These are phyloP conservation scores for Colletotrichum gigasporum DNA, from an alignment of 2,329 filamentous ascomycete genomes.

Conservation along the genomic window DNA sequence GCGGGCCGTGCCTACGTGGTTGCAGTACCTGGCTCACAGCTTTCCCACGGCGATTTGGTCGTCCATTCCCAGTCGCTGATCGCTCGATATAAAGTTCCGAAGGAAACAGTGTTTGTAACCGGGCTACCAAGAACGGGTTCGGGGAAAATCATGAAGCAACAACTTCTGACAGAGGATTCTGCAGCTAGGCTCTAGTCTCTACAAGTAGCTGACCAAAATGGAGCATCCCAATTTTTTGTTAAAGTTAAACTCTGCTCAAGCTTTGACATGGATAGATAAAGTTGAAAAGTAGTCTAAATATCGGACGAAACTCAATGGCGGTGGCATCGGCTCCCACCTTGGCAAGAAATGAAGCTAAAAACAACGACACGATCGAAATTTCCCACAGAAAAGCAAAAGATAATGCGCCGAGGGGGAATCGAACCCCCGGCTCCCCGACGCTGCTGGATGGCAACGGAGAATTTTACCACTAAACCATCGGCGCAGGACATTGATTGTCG, in stretches of 20 bases:
- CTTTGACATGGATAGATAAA: too few species aligned
- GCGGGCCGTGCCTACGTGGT: conserved; percentile 23
- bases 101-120: conserved; percentile 12
- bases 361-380: background rate
- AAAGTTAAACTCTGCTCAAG: too few species aligned
- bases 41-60: background rate
- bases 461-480: conserved; percentile 32
- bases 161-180: conserved; percentile 2
- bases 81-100: conserved; percentile 20
- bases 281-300: too few species aligned
- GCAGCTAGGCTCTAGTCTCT: conserved; percentile 1
- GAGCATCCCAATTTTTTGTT: too few species aligned
- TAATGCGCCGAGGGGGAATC: conserved; percentile 27
- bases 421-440: conserved; percentile 31
- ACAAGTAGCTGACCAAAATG: too few species aligned
- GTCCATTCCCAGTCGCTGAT: conserved; percentile 2
- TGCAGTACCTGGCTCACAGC: background rate
- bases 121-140: conserved; percentile 17
- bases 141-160: conserved; percentile 22
- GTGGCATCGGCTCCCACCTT: too few species aligned
- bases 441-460: conserved; percentile 28
- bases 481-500: background rate
- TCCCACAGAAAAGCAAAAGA: background rate
- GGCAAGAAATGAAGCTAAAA: background rate
- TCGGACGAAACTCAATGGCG: too few species aligned